Evolutionary conservation across 169 alveolate genomes (phyloP).

Genomic region (Plasmodium falciparum): DNA sequence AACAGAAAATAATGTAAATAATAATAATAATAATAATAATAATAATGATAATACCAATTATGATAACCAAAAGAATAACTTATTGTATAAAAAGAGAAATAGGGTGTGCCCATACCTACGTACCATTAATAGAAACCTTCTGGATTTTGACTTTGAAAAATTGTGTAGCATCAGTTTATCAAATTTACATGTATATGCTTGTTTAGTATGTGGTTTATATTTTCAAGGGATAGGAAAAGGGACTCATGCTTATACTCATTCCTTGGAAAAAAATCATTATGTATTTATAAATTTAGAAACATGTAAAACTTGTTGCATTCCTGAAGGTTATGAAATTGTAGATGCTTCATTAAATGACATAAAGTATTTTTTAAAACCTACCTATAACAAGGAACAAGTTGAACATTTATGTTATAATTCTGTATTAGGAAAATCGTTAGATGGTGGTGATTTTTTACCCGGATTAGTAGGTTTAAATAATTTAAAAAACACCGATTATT

Average conservation of each 20-base stretch:
- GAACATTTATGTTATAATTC: constrained; percentile 78
- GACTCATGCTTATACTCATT: constrained; percentile 97
- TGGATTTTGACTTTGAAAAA: constrained; percentile 99
- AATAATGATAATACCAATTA: neutral
- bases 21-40: neutral
- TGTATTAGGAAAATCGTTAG: constrained; percentile 93
- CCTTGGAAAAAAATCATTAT: constrained; percentile 96
- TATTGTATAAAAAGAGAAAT: constrained; percentile 2
- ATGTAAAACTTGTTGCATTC: constrained; percentile 95
- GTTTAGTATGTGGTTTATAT: constrained; percentile 98
- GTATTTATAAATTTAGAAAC: constrained; percentile 94
- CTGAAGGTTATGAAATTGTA: constrained; percentile 96
- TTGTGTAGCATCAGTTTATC: constrained; percentile 96
- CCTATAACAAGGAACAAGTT: constrained; percentile 86
- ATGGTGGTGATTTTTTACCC: constrained; percentile 96
- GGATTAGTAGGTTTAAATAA: constrained; percentile 97
- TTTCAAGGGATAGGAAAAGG: constrained; percentile 96
- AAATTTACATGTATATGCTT: constrained; percentile 96
- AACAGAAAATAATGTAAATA: neutral
- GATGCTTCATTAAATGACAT: constrained; percentile 97
- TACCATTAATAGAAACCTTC: constrained; percentile 94
- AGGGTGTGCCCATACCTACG: constrained; percentile 95
- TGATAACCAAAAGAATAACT: neutral
- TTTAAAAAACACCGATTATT: constrained; percentile 96
- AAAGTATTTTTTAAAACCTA: constrained; percentile 87